Conservation (phyloP, 2,329 filamentous ascomycete genomes). For the Aspergillus hortae region DNA sequence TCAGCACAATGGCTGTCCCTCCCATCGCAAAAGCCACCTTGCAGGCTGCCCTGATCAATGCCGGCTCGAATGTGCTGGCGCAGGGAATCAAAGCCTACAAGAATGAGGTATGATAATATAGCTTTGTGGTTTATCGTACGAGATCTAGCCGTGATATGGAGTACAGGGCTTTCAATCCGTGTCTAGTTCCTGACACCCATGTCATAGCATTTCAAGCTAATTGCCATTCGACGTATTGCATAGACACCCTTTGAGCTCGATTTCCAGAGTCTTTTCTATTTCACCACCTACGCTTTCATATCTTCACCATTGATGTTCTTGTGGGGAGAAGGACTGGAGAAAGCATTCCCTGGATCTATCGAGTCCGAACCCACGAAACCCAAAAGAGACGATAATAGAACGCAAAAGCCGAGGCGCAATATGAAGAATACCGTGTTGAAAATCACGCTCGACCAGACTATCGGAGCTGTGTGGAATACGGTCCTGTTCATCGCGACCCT, state of each 20-base stretch:
- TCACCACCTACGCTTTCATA: conserved; percentile 52
- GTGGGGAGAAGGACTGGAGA: conserved; percentile 57
- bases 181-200: background rate
- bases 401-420: conserved; percentile 20
- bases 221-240: background rate
- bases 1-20: conserved; percentile 30
- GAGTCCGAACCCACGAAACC: conserved; percentile 6
- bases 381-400: conserved; percentile 13
- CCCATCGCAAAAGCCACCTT: conserved; percentile 53
- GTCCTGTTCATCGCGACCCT: conserved; percentile 55
- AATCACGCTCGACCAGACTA: conserved; percentile 56
- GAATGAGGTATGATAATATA: conserved; percentile 31
- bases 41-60: conserved; percentile 52
- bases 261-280: conserved; percentile 49
- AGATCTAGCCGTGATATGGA: no score
- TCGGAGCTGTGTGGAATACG: conserved; percentile 56
- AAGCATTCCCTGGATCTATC: conserved; percentile 47
- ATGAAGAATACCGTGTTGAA: conserved; percentile 46
- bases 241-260: conserved; percentile 48
- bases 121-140: no score
- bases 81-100: conserved; percentile 53
- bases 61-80: conserved; percentile 53
- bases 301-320: conserved; percentile 56
- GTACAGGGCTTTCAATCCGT: background rate
- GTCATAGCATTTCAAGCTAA: background rate